A percentile compares a stretch with the other conserved stretches of the same genome.
These are phyloP conservation scores for Carex kokanica DNA, from an alignment of 176 grass and related monocot genomes.

Conservation along the genomic window DNA sequence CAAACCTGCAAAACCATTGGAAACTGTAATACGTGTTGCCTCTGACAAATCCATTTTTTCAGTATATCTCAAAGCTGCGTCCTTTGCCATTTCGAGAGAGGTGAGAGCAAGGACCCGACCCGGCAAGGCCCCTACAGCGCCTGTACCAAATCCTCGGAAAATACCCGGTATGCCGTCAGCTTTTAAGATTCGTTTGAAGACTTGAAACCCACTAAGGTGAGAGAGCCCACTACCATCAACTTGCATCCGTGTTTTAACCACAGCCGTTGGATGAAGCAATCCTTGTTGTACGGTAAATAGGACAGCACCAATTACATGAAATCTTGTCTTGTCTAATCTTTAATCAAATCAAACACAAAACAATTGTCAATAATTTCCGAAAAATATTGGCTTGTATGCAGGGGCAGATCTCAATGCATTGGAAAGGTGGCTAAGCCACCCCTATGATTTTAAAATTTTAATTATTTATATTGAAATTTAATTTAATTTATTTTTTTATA, in stretches of 20 bases:
- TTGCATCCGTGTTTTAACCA: conserved; percentile 96
- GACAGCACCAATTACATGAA: conserved; percentile 78
- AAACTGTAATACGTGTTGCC: conserved; percentile 53
- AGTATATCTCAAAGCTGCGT: conserved; percentile 66
- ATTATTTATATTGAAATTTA: no score
- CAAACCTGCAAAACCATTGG: conserved; percentile 69
- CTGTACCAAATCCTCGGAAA: conserved; percentile 89
- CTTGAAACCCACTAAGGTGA: conserved; percentile 59
- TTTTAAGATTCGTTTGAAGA: conserved; percentile 77
- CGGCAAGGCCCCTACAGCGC: conserved; percentile 76
- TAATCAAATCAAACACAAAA: conserved; percentile 2
- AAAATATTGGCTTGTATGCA: background rate
- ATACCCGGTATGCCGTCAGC: conserved; percentile 65
- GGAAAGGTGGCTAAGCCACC: no score
- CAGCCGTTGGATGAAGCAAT: conserved; percentile 68
- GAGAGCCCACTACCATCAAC: conserved; percentile 58
- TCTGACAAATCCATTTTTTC: conserved; percentile 68
- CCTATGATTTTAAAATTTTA: no score
- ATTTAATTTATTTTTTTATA: no score
- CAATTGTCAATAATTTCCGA: background rate
- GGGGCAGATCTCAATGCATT: no score
- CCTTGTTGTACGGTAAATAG: conserved; percentile 89
- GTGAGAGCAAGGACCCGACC: conserved; percentile 78
- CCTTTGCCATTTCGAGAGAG: conserved; percentile 84
- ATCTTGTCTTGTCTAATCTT: conserved; percentile 92